Percentiles rank a stretch among this genome's conserved stretches.
Conservation (phyloP, 192 early-diverging fungal genomes). For the Coemansia sp. region DNA sequence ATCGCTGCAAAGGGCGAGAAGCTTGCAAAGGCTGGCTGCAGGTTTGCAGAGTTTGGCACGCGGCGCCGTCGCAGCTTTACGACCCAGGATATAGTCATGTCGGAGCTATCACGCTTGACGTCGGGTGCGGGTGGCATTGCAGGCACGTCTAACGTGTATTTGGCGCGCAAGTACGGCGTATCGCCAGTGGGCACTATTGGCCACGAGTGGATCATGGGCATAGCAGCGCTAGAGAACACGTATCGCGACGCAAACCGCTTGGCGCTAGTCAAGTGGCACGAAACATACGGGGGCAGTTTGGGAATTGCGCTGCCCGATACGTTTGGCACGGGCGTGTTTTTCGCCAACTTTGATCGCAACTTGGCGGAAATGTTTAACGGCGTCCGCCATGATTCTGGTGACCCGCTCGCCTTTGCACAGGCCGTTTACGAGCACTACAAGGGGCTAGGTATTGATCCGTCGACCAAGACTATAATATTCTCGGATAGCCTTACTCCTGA, state of each 20-base stretch:
- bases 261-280: conserved; percentile 64
- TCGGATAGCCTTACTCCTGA: conserved; percentile 68
- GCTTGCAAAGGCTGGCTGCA: conserved; percentile 62
- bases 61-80: conserved; percentile 67
- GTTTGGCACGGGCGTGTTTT: conserved; percentile 66
- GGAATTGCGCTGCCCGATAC: conserved; percentile 78
- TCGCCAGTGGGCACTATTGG: conserved; percentile 59
- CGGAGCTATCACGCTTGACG: conserved; percentile 1
- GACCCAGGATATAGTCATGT: conserved; percentile 68
- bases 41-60: conserved; percentile 82
- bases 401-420: conserved; percentile 64
- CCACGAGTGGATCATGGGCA: conserved; percentile 80
- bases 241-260: conserved; percentile 61
- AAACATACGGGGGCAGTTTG: conserved; percentile 59
- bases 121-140: conserved; percentile 29
- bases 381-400: conserved; percentile 78
- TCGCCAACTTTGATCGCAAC: conserved; percentile 61
- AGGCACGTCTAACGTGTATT: conserved; percentile 74
- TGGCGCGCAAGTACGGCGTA: conserved; percentile 60
- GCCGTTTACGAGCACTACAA: conserved; percentile 62
- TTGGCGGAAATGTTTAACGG: conserved; percentile 60
- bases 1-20: conserved; percentile 56
- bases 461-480: conserved; percentile 69
- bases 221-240: conserved; percentile 67
- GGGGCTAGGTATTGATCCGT: conserved; percentile 60